These are phyloP conservation scores for Conringia planisiliqua DNA, from an alignment of 345 rosid genomes.

Conservation along the genomic window DNA sequence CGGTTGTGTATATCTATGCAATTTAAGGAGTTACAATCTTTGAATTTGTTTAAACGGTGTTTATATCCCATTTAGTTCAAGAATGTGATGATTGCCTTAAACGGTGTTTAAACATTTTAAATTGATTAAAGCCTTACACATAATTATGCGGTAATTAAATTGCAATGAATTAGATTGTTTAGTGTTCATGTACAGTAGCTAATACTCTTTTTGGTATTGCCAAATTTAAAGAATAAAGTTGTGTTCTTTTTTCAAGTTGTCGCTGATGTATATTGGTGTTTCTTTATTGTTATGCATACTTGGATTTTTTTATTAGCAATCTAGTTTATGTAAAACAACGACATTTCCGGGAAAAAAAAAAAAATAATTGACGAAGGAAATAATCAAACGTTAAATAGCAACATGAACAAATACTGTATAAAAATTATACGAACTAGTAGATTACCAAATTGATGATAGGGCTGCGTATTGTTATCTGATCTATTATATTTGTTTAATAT, in stretches of 20 bases:
- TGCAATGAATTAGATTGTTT: neutral
- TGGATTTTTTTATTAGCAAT: neutral
- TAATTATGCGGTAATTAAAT: neutral
- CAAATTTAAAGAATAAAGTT: too few relatives aligned
- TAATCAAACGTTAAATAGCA: neutral
- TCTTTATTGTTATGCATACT: neutral
- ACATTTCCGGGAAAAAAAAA: neutral
- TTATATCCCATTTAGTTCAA: too few relatives aligned
- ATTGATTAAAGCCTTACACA: neutral
- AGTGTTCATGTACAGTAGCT: neutral
- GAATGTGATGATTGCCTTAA: too few relatives aligned
- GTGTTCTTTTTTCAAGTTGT: too few relatives aligned
- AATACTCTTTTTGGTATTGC: too few relatives aligned
- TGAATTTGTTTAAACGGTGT: neutral
- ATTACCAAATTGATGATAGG: too few relatives aligned
- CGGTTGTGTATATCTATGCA: neutral
- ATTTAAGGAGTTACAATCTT: neutral
- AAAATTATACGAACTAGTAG: neutral
- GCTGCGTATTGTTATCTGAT: neutral
- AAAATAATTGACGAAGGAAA: neutral
- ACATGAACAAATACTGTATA: neutral
- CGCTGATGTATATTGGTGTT: neutral
- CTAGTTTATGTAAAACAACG: too few relatives aligned
- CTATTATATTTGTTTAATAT: neutral
- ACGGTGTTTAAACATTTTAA: too few relatives aligned